Evolutionary conservation across 129 eudicot genomes (phyloP), one percentile per base, ranked within the genome.

Genomic region (Artemisia annua): DNA sequence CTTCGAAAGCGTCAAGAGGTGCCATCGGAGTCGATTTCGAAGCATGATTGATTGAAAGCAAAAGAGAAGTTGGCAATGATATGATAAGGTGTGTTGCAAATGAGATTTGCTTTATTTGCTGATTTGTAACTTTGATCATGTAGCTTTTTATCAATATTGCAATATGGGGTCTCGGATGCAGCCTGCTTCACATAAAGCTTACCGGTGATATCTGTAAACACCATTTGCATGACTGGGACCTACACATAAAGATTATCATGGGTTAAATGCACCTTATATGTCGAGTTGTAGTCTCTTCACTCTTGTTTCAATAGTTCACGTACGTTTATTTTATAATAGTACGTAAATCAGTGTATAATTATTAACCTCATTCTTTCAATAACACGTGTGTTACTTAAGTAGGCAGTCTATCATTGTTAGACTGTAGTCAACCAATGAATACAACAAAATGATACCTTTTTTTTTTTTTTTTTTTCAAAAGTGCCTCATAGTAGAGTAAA

Each of bases 241-340:
- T 60, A 72, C 77, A 49, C 39, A 62, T 48, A 72, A 72, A 61
- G 18, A n/a, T 48, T 72, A 49, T 48, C 15, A n/a, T 51, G 15
- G 3, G 30, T 26, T 1, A 12, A 50, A 4, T 11, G 55, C 55
- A 11, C 14, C 13, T 11, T 50, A 24, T 24, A 12, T 15, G 14
- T 11, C 13, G 55, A 11, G 55, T 51, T 51, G 8, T 51, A 13
- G 8, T 51, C 55, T 13, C n/a, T 26, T 26, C 30, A 26, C 30
- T 3, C 30, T 12, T 11, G 16, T 51, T 51, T 51, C 11, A 50
- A 50, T 51, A 11, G 14, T 51, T 51, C 16, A n/a, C n/a, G 22
- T 0, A n/a, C n/a, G 22, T 0, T 11, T 51, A 51, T 51, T 51
- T 13, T 20, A 20, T 20, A 20, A 20, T n/a, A n/a, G n/a, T n/a